A percentile compares a stretch with the other conserved stretches of the same genome.
Conservation (phyloP, 148 eudicot species). For the Beta vulgaris region DNA sequence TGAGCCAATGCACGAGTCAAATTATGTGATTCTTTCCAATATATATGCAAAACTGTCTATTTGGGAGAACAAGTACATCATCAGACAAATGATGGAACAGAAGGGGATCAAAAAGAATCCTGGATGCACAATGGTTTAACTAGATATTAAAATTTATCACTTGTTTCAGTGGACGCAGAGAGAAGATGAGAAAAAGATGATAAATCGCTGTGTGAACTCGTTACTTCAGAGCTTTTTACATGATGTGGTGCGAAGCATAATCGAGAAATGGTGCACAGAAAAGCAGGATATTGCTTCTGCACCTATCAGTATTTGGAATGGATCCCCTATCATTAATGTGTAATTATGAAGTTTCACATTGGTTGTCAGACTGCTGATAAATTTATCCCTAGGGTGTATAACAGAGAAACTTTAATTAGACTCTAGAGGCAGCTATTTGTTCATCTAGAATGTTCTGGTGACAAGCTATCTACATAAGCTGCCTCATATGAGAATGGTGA, state of each 20-base stretch:
- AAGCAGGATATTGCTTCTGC: slow-evolving; percentile 54
- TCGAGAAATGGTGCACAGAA: slow-evolving; percentile 49
- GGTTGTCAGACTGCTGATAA: slow-evolving; percentile 42
- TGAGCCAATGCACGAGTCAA: slow-evolving; percentile 52
- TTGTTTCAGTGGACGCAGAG: slow-evolving; percentile 45
- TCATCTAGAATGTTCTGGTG: slow-evolving; percentile 50
- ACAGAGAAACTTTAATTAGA: slow-evolving; percentile 37
- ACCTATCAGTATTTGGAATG: slow-evolving; percentile 39
- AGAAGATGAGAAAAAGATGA: slow-evolving; percentile 40
- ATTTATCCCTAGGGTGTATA: slow-evolving; percentile 40
- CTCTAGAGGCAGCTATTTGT: slow-evolving; percentile 41
- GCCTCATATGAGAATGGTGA: neutral
- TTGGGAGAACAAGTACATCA: slow-evolving; percentile 53
- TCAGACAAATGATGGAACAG: slow-evolving; percentile 51
- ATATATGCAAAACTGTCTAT: slow-evolving; percentile 50
- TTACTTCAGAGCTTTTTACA: slow-evolving; percentile 47
- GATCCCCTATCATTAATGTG: slow-evolving; percentile 43
- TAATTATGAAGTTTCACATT: slow-evolving; percentile 43
- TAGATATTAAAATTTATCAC: slow-evolving; percentile 38
- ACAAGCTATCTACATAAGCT: neutral
- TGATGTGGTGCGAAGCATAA: slow-evolving; percentile 51
- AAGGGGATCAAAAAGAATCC: slow-evolving; percentile 55
- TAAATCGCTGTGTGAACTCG: slow-evolving; percentile 33
- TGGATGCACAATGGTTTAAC: slow-evolving; percentile 57
- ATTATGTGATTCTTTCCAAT: slow-evolving; percentile 54